These are phyloP conservation scores for Styphnolobium japonicum DNA, from an alignment of 306 rosid genomes.

Conservation along the genomic window DNA sequence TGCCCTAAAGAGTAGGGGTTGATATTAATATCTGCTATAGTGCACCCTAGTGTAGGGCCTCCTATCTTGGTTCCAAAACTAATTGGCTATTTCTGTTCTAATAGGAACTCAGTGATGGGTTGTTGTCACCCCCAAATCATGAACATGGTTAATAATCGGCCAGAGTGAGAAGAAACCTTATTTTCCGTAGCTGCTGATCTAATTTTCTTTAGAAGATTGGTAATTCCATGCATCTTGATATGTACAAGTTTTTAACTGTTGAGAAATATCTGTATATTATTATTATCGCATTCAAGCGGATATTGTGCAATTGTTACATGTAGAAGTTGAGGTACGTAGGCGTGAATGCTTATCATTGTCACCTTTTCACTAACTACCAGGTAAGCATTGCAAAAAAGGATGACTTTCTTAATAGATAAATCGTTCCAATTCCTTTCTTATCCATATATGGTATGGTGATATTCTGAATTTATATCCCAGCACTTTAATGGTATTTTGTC, in stretches of 20 bases:
- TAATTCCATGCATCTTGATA: slow-evolving; percentile 21
- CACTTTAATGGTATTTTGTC: not conserved
- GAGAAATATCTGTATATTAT: slow-evolving; percentile 22
- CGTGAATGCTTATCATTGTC: not conserved
- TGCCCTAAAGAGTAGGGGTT: slow-evolving; percentile 57
- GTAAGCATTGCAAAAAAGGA: not conserved
- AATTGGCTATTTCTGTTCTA: not conserved
- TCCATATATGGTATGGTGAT: not conserved
- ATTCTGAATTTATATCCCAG: not conserved
- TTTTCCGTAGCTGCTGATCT: not conserved
- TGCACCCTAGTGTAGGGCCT: not conserved
- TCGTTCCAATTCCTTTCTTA: not conserved
- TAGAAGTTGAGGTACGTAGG: not conserved
- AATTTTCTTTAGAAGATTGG: not conserved
- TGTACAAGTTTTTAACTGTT: slow-evolving; percentile 6
- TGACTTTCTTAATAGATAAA: not conserved
- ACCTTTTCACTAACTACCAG: not conserved
- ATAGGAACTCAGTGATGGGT: not conserved
- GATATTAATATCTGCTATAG: not conserved
- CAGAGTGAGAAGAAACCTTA: not conserved
- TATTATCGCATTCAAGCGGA: not conserved
- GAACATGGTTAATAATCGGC: not conserved
- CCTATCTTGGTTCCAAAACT: not conserved
- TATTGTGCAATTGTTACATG: not conserved
- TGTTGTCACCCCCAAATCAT: not conserved